These are phyloP conservation scores for Eucalyptus urophylla DNA, from an alignment of 345 rosid genomes.

Conservation along the genomic window DNA sequence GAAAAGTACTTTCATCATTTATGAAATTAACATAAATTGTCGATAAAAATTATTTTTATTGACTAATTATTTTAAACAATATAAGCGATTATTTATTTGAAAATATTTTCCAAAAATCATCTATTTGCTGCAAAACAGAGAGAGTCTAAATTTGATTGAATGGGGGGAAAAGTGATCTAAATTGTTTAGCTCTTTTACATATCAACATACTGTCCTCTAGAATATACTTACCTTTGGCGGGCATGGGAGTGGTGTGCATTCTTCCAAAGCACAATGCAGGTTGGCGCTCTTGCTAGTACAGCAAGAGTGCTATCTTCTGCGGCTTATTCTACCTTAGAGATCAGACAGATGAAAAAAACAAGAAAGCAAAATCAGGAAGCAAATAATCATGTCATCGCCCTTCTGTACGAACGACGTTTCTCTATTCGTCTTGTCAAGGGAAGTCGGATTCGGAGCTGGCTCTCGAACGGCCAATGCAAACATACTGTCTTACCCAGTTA, in stretches of 20 bases:
- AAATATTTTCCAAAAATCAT: too few species aligned
- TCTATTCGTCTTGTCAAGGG: not conserved
- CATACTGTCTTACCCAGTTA: not conserved
- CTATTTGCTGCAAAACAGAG: too few species aligned
- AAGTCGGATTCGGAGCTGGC: not conserved
- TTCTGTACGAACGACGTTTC: not conserved
- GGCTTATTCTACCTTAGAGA: too few species aligned
- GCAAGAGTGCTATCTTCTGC: not conserved
- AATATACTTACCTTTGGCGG: not conserved
- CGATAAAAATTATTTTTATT: too few species aligned
- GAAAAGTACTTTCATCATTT: too few species aligned
- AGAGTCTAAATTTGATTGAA: not conserved
- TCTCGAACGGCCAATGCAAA: not conserved
- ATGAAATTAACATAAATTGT: not conserved
- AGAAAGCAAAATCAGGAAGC: not conserved
- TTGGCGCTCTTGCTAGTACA: not conserved
- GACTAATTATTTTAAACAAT: too few species aligned
- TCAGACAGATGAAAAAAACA: not conserved
- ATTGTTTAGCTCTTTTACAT: not conserved
- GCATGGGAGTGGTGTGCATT: not conserved
- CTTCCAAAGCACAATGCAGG: not conserved
- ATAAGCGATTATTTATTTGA: too few species aligned
- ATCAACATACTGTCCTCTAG: not conserved
- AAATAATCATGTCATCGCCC: not conserved
- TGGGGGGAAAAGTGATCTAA: not conserved